phyloP scores from a whole-genome alignment of 2,329 filamentous ascomycete species.

The Monilinia fructigena region DNA sequence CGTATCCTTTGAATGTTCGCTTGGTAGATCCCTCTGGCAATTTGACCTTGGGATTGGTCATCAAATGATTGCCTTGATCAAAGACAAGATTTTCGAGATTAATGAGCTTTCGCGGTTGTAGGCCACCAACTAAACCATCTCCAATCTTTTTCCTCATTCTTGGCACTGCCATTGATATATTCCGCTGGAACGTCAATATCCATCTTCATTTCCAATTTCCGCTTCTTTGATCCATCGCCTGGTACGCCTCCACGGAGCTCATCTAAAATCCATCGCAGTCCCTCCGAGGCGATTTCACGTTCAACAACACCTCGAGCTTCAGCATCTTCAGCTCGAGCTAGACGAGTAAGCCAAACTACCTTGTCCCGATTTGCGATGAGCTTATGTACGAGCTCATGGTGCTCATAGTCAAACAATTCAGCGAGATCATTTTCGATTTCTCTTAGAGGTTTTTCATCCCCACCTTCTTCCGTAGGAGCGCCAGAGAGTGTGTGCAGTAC shows the following conservation, averaged over 20 bases:
- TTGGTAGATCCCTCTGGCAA: constrained; percentile 94
- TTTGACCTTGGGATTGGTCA: constrained; percentile 97
- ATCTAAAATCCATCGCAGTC: constrained; percentile 80
- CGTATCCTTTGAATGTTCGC: constrained; percentile 94
- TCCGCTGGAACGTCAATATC: constrained; percentile 75
- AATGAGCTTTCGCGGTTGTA: constrained; percentile 83
- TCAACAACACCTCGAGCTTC: constrained; percentile 76
- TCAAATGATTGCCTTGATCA: constrained; percentile 96
- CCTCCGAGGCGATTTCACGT: constrained; percentile 86
- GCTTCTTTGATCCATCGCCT: constrained; percentile 54
- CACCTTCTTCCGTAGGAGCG: constrained; percentile 69
- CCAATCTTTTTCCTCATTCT: constrained; percentile 56
- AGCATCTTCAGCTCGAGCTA: constrained; percentile 78
- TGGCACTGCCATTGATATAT: constrained; percentile 51
- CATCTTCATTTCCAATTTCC: constrained; percentile 89
- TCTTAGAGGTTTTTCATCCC: constrained; percentile 79
- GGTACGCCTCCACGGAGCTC: constrained; percentile 76
- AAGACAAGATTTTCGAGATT: constrained; percentile 96
- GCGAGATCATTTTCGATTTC: constrained; percentile 98
- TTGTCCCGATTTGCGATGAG: constrained; percentile 90
- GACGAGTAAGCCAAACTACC: constrained; percentile 89
- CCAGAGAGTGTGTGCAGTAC: constrained; percentile 82
- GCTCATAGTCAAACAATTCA: constrained; percentile 97
- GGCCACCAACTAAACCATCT: constrained; percentile 71
- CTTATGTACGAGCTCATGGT: constrained; percentile 87